A percentile compares a stretch with the other conserved stretches of the same genome.
These are phyloP conservation scores for Fusarium pseudonygamai DNA, from an alignment of 2,329 filamentous ascomycete species.

Conservation along the genomic window DNA sequence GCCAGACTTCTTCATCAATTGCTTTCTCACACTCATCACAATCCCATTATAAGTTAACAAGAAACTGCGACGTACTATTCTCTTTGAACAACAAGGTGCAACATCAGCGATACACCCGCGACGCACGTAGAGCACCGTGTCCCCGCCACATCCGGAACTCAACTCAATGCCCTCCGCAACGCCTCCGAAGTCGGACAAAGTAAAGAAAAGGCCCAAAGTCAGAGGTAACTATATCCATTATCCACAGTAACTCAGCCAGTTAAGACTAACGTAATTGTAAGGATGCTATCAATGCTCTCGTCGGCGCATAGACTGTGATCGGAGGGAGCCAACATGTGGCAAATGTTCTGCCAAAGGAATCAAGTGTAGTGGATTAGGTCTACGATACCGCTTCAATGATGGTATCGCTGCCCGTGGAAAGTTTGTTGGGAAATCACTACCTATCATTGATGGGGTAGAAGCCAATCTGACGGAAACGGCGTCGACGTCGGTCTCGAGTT, in stretches of 20 bases:
- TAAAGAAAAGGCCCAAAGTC: conserved; percentile 28
- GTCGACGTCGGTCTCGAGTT: background rate
- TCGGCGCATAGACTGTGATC: conserved; percentile 39
- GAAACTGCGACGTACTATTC: accelerated
- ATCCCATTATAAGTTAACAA: accelerated
- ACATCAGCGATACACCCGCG: background rate
- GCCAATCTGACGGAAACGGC: background rate
- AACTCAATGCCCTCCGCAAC: conserved; percentile 3
- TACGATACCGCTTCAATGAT: conserved; percentile 38
- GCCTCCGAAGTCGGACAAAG: background rate
- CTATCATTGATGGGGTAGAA: background rate
- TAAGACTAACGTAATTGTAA: background rate
- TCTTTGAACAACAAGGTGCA: accelerated
- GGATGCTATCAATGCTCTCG: conserved; percentile 40
- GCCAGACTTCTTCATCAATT: background rate
- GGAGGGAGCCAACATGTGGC: conserved; percentile 33
- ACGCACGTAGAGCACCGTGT: background rate
- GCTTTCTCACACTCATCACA: background rate
- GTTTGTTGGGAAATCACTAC: conserved; percentile 32
- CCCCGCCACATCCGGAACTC: background rate
- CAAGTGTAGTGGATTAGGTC: conserved; percentile 31
- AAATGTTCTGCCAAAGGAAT: conserved; percentile 35
- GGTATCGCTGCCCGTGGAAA: conserved; percentile 36
- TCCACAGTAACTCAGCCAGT: background rate
- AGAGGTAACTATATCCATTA: conserved; percentile 7